Conservation (phyloP, 164 flowering plant genomes). For the Nymphaea thermarum region DNA sequence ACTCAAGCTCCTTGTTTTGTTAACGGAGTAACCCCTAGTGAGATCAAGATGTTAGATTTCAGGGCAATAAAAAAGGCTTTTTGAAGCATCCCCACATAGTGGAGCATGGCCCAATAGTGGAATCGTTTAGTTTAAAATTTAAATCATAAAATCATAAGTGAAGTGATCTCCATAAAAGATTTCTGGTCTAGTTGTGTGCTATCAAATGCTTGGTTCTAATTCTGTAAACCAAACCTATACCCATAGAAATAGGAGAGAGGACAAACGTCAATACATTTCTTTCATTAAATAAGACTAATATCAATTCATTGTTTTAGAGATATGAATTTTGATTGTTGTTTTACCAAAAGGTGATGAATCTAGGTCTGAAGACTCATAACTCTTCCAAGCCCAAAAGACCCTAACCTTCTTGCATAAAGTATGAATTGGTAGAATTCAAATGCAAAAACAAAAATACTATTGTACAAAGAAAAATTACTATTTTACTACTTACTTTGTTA, state of each 20-base stretch:
- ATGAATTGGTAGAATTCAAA: not conserved
- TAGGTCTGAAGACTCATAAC: not conserved
- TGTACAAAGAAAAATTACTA: not conserved
- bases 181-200: too few relatives aligned
- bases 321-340: not conserved
- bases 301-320: not conserved
- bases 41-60: too few relatives aligned
- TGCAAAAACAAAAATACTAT: not conserved
- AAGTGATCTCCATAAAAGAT: too few relatives aligned
- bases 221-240: too few relatives aligned
- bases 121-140: too few relatives aligned
- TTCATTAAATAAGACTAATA: not conserved
- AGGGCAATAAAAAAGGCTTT: too few relatives aligned
- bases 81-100: too few relatives aligned
- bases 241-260: not conserved
- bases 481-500: not conserved
- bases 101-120: too few relatives aligned
- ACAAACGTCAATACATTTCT: not conserved
- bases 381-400: not conserved
- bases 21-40: too few relatives aligned
- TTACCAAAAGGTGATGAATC: not conserved
- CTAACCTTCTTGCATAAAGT: not conserved
- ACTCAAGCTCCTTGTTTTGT: too few relatives aligned
- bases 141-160: too few relatives aligned
- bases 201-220: too few relatives aligned